A percentile compares a stretch with the other conserved stretches of the same genome.
Evolutionary conservation across 176 grass and related monocot genomes (phyloP).

Genomic region (Olyra latifolia): DNA sequence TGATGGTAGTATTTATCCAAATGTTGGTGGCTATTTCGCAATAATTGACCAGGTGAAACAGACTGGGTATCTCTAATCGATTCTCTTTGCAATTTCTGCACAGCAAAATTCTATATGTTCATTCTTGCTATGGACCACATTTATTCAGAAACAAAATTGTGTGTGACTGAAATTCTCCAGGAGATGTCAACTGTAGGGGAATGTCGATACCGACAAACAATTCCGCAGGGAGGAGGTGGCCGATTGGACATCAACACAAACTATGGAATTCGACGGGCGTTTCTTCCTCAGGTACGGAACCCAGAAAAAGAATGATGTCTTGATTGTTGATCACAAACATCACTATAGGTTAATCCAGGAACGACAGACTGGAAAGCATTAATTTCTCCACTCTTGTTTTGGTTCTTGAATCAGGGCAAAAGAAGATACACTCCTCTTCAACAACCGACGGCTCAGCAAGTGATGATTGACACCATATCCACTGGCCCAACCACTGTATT

Average conservation of each 20-base stretch:
- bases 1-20: conserved; percentile 52
- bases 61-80: neutral
- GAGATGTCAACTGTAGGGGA: conserved; percentile 54
- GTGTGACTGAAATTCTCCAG: conserved; percentile 33
- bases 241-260: conserved; percentile 51
- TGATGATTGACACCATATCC: conserved; percentile 58
- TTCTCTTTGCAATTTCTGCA: neutral
- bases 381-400: conserved; percentile 1
- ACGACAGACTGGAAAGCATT: neutral
- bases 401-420: conserved; percentile 46
- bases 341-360: neutral
- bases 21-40: conserved; percentile 65
- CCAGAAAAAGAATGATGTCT: neutral
- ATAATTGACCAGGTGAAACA: conserved; percentile 54
- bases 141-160: neutral
- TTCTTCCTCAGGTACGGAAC: conserved; percentile 67
- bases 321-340: neutral
- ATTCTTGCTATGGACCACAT: neutral
- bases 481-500: conserved; percentile 53
- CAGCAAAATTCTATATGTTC: neutral
- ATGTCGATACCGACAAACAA: conserved; percentile 65
- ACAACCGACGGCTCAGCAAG: conserved; percentile 53
- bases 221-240: conserved; percentile 52
- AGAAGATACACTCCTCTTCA: conserved; percentile 51
- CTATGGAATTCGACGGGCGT: conserved; percentile 52